phyloP scores from a whole-genome alignment of 2,329 filamentous ascomycete genomes.

The Lasiodiplodia hormozganensis region DNA sequence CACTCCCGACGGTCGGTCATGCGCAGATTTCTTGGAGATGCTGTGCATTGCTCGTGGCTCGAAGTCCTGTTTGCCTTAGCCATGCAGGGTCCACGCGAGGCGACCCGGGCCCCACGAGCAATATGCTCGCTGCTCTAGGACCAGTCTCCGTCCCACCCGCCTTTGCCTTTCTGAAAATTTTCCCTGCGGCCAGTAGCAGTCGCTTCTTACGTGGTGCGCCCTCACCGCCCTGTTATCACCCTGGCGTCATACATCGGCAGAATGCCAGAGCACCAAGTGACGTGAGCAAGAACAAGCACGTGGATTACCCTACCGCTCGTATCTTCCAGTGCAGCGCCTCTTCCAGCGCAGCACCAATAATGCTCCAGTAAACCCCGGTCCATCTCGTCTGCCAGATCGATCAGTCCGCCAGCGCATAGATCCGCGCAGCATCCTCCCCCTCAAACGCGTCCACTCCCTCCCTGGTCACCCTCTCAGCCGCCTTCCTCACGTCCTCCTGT shows the following conservation, averaged over 20 bases:
- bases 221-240: not conserved
- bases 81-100: slow-evolving; percentile 10
- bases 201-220: not conserved
- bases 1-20: not conserved
- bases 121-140: not conserved
- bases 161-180: not conserved
- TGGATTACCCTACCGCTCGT: not conserved
- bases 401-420: slow-evolving; percentile 35
- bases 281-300: not conserved
- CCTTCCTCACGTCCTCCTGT: slow-evolving; percentile 53
- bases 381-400: not conserved
- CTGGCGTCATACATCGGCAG: not conserved
- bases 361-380: not conserved
- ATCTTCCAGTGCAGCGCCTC: not conserved
- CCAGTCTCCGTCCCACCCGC: not conserved
- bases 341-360: not conserved
- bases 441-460: slow-evolving; percentile 56
- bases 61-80: not conserved
- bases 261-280: not conserved
- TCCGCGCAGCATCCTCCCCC: slow-evolving; percentile 58
- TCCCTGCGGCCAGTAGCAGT: not conserved
- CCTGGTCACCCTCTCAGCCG: slow-evolving; percentile 54
- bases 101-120: not conserved
- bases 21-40: not conserved
- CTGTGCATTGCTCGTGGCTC: not conserved